Evolutionary conservation across 129 eudicot species (phyloP), one percentile per base, ranked within the genome.

Genomic region (Lactuca sativa): DNA sequence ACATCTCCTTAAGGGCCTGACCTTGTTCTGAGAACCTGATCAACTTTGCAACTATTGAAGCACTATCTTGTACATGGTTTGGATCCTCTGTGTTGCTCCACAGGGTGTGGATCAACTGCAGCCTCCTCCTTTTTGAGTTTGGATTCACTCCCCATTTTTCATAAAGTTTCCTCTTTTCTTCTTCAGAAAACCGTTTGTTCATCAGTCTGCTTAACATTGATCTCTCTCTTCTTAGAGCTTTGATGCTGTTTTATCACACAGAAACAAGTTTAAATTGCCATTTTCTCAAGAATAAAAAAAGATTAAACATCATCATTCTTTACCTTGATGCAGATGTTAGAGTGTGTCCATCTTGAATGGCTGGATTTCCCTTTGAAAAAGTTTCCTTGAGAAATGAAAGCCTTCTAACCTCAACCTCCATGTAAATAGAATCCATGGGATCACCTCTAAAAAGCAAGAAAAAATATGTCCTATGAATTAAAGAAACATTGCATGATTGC

Each of bases 401-500:
- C 74, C 97, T 90, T 69, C 99, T 80, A 21, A 85, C 70, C 68
- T 95, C 99, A 13, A 95, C 99, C 80, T 95, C 99, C 89, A 90
- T 84, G 80, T 95, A 95, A 59, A 95, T 87, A 67, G 99, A 95
- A 84, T 95, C 99, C 74, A 72, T 78, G 9, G 82, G 86, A 72
- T 95, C 99, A 38, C 95, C 97, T 76, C 84, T 90, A 73, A 95
- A 82, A 44, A 95, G 84, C 79, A 95, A 80, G 90, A 95, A 80
- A 79, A 95, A 95, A 78, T 95, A 95, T n/a, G 99, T 95, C 67
- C 99, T 81, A 77, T 95, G 97, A 73, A 95, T 82, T 77, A 95
- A 74, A 33, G 99, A 85, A 68, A 95, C 87, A 70, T 86, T 83
- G 85, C 99, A 95, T 18, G 78, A 64, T 67, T 90, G 74, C 99